phyloP scores from a whole-genome alignment of 1,139 yeast genomes.

The Debaryomycetaceae sp. region DNA sequence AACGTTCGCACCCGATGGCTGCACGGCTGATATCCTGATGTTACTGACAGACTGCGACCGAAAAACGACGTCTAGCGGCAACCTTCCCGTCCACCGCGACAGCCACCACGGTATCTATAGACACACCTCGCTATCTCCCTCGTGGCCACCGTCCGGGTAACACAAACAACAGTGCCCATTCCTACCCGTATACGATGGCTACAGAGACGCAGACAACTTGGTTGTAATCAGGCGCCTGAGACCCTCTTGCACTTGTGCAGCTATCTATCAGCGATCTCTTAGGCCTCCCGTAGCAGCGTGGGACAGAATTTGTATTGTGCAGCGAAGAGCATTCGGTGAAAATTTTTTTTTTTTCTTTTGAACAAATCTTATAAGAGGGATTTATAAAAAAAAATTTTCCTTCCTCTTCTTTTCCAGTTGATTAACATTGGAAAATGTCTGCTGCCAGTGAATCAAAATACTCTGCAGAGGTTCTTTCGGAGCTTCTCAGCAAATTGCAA shows the following conservation, averaged over 20 bases:
- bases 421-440: slow-evolving; percentile 46
- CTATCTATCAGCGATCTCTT: too few species aligned
- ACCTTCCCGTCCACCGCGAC: too few species aligned
- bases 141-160: not conserved
- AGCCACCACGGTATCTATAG: too few species aligned
- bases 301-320: slow-evolving; percentile 3
- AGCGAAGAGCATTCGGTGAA: slow-evolving; percentile 9
- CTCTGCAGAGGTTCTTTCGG: slow-evolving; percentile 82
- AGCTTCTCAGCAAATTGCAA: slow-evolving; percentile 87
- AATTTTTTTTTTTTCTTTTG: slow-evolving; percentile 8
- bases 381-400: slow-evolving; percentile 6
- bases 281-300: too few species aligned
- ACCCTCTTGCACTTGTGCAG: too few species aligned
- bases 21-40: too few species aligned
- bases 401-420: slow-evolving; percentile 10
- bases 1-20: too few species aligned
- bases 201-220: too few species aligned
- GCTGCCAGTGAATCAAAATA: slow-evolving; percentile 63
- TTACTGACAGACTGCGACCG: too few species aligned
- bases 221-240: too few species aligned
- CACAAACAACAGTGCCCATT: not conserved
- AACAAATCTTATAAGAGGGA: not conserved
- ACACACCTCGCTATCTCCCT: not conserved
- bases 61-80: too few species aligned
- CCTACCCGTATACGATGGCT: too few species aligned